Evolutionary conservation across 2,329 filamentous ascomycete genomes (phyloP), one percentile per base, ranked within the genome.

Genomic region (Mycosphaerelloides madeirae): DNA sequence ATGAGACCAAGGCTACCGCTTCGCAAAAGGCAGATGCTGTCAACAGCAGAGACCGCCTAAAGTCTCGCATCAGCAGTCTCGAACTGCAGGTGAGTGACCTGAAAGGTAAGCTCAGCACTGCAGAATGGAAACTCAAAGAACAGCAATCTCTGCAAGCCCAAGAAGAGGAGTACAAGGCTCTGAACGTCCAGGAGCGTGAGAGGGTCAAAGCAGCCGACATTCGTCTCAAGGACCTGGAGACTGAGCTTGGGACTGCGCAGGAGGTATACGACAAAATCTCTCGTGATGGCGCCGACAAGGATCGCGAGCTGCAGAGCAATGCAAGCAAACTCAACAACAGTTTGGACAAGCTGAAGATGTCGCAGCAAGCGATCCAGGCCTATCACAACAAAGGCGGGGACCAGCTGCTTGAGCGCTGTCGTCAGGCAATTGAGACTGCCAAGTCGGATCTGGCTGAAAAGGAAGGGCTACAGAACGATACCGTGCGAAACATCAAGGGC

Each of bases 31-130:
- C 76, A 6, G 85, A 85, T 56, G 67, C 94, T 25, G 79, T 76
- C 1, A 70, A 68, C 11, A 87, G 93, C 28, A 82, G 79, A 54
- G 86, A 95, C 54, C 80, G 85, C 31, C 76, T 80, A 42, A 81
- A 81, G 46, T 80, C 80, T 51, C 72, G 80, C 29, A 76, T 93
- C 43, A 84, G 77, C 51, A 46, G 48, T 3, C 72, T 74, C 13
- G 88, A 96, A 65, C 74, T 93, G 3, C 83, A 93, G 60, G 76
- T 82, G 47, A 84, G 85, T 58, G 85, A 94, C 65, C 71, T 86
- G 31, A 80, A 77, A 48, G 84, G 83, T 60, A 85, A 85, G 53
- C 74, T 96, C 40, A 83, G 77, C 55, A 79, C 78, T 41, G 80
- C 85, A 1, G 75, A 78, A 37, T 83, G 84, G 46, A 82, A 90